Evolutionary conservation across 768 basidiomycete genomes (phyloP).

Genomic region (Hericium erinaceus): DNA sequence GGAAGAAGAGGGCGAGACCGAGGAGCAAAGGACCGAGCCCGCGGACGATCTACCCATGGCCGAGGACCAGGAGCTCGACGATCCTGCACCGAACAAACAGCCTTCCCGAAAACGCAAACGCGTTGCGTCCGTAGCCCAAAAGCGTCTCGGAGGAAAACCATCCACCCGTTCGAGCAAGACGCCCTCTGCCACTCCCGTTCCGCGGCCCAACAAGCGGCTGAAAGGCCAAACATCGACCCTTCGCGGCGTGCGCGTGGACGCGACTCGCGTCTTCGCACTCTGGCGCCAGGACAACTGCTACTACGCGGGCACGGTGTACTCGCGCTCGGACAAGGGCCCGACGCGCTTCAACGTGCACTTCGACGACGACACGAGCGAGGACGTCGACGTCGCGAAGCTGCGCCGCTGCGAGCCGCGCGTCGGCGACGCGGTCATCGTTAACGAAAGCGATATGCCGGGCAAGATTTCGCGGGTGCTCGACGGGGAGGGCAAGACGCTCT

Average conservation of each 20-base stretch:
- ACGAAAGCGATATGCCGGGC: slow-evolving; percentile 19
- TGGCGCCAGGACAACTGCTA: slow-evolving; percentile 55
- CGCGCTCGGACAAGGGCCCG: slow-evolving; percentile 18
- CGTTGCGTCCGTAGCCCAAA: slow-evolving; percentile 17
- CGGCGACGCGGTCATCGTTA: slow-evolving; percentile 49
- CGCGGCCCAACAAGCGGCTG: slow-evolving; percentile 12
- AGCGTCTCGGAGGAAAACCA: slow-evolving; percentile 16
- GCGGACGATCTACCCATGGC: slow-evolving; percentile 35
- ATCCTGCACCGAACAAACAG: slow-evolving; percentile 6
- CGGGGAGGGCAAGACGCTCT: slow-evolving; percentile 13
- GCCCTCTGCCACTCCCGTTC: slow-evolving; percentile 13
- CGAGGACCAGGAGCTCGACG: slow-evolving; percentile 16
- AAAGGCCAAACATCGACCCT: slow-evolving; percentile 12
- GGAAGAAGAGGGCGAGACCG: slow-evolving; percentile 19
- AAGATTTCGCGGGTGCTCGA: slow-evolving; percentile 23
- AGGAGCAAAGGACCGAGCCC: slow-evolving; percentile 32
- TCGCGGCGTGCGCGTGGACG: slow-evolving; percentile 12
- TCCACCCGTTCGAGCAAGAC: slow-evolving; percentile 16
- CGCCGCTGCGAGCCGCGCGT: slow-evolving; percentile 38
- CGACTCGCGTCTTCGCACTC: slow-evolving; percentile 61
- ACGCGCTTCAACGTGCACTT: slow-evolving; percentile 46
- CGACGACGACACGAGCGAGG: slow-evolving; percentile 48
- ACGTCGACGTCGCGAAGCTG: slow-evolving; percentile 42
- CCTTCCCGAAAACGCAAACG: slow-evolving; percentile 41
- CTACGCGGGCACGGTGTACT: slow-evolving; percentile 50